A percentile compares a stretch with the other conserved stretches of the same genome.
Conservation (phyloP, 2,329 filamentous ascomycete species). For the Pseudogymnoascus sp. region DNA sequence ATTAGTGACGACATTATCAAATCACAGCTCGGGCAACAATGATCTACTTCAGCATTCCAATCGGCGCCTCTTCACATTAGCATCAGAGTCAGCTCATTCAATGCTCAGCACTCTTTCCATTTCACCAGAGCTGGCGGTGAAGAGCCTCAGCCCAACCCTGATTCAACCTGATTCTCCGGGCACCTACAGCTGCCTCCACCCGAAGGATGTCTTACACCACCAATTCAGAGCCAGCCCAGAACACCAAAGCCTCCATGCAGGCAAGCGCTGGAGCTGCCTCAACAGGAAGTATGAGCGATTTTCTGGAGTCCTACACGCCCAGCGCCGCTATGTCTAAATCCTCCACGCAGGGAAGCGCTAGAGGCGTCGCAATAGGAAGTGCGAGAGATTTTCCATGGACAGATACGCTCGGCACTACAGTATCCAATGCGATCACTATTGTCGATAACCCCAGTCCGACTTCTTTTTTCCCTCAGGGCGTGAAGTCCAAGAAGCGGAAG, state of each 20-base stretch:
- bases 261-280: constrained; percentile 9
- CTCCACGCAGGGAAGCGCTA: background rate
- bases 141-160: background rate
- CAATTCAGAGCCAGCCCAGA: background rate
- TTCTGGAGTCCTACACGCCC: background rate
- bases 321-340: too few relatives aligned
- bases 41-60: background rate
- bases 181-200: constrained; percentile 3
- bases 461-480: background rate
- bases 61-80: background rate
- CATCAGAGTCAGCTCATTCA: background rate
- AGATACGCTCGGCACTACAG: background rate
- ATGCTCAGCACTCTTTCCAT: background rate
- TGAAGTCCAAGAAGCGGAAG: background rate
- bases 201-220: constrained; percentile 2
- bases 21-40: background rate
- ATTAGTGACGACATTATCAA: constrained; percentile 4
- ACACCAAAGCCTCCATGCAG: background rate
- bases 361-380: background rate
- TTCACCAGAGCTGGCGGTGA: background rate
- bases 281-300: constrained; percentile 12
- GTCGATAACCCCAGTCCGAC: background rate
- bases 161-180: background rate
- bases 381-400: background rate
- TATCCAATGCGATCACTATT: background rate